phyloP scores from a whole-genome alignment of 306 rosid genomes.

The Carpinus viminea region DNA sequence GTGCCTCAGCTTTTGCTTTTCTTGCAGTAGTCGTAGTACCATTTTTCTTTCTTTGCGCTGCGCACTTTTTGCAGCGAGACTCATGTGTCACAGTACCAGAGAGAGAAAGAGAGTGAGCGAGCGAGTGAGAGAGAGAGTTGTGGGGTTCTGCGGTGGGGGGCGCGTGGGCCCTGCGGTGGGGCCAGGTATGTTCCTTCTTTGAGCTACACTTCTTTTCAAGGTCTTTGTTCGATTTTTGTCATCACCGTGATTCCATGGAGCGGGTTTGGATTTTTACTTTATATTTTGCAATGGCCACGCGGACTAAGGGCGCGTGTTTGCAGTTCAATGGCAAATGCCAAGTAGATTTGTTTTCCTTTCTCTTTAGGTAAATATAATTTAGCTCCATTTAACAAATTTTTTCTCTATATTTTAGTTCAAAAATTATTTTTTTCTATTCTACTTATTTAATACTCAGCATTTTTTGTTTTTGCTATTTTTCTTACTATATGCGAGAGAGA shows the following conservation, averaged over 20 bases:
- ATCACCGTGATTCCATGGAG: conserved; percentile 20
- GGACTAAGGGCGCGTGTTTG: not conserved
- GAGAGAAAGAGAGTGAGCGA: not conserved
- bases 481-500: no score
- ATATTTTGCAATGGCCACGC: not conserved
- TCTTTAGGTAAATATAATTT: no score
- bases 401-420: no score
- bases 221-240: not conserved
- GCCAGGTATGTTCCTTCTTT: conserved; percentile 64
- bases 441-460: no score
- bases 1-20: conserved; percentile 31
- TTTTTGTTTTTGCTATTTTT: no score
- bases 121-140: not conserved
- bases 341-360: no score
- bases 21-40: not conserved
- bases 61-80: conserved; percentile 39
- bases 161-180: conserved; percentile 32
- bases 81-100: not conserved
- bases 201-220: conserved; percentile 50
- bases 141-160: not conserved
- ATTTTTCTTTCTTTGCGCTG: conserved; percentile 25
- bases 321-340: no score
- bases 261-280: conserved; percentile 13
- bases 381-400: no score
- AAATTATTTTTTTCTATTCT: no score